Evolutionary conservation across 257 asterid genomes (phyloP), one percentile per base, ranked within the genome.

Genomic region (Rauvolfia tetraphylla): DNA sequence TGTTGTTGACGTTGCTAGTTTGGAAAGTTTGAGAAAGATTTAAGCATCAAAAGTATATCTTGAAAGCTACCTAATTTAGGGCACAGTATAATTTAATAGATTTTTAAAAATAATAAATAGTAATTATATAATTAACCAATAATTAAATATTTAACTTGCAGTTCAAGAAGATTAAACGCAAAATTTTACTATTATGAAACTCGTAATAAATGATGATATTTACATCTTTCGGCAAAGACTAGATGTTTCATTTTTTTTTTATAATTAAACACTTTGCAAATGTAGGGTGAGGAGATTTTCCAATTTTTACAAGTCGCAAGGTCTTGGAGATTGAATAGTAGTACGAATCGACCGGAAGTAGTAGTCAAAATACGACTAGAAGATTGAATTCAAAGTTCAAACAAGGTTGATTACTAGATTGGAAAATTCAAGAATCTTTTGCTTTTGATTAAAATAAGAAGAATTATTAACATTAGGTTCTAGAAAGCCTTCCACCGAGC

Each of bases 351-450:
- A 48, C n/a, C 2, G 13, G 27, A 53, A 31, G 65, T 53, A 15
- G 68, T 53, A 13, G 51, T 54, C 25, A 5, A 11, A 14, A 9
- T 53, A 18, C n/a, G 38, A 29, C 31, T 9, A 41, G 22, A 73
- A 73, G 34, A 44, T 73, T 57, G 25, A 54, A 73, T 73, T 25
- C n/a, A 56, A 57, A 36, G 13, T 57, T 73, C 39, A n/a, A 73
- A 54, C 39, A 0, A 56, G 15, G 31, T 38, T 73, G 49, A 54
- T 54, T 23, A 4, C n/a, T 25, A 31, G 2, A 1, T 54, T 72
- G n/a, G 68, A 73, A 73, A 73, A 36, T 54, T 56, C 54, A 14
- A 56, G 25, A 56, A 36, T 31, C 4, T n/a, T n/a, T 53, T 17
- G 23, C 1, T 34, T 17, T 71, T 53, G 1, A 18, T 53, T 53